phyloP scores from a whole-genome alignment of 306 rosid species.

The Vicia faba region DNA sequence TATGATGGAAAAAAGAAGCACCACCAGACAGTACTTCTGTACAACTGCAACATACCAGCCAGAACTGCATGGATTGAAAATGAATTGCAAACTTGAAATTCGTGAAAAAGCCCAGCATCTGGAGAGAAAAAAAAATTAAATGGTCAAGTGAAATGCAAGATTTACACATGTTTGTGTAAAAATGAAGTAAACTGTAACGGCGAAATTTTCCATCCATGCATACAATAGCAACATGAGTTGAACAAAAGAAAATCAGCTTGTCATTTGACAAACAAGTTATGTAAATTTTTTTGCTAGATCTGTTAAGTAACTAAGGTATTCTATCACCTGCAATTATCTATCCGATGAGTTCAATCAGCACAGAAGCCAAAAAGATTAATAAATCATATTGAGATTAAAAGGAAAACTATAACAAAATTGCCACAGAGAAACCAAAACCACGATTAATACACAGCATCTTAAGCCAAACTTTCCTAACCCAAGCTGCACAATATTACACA shows the following conservation, averaged over 20 bases:
- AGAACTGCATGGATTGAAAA: conserved; percentile 79
- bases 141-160: conserved; percentile 29
- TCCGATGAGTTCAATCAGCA: neutral
- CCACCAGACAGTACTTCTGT: neutral
- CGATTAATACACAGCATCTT: conserved; percentile 19
- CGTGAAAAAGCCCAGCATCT: conserved; percentile 91
- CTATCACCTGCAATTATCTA: conserved; percentile 8
- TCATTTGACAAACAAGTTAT: conserved; percentile 23
- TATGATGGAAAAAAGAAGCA: conserved; percentile 26
- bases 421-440: conserved; percentile 26
- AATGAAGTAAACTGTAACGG: conserved; percentile 1
- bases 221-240: conserved; percentile 8
- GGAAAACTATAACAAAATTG: conserved; percentile 34
- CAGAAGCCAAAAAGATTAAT: conserved; percentile 7
- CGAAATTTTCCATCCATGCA: conserved; percentile 6
- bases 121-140: conserved; percentile 36
- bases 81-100: conserved; percentile 85
- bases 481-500: conserved; percentile 31
- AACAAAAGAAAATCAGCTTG: conserved; percentile 8
- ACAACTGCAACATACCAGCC: conserved; percentile 82
- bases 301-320: conserved; percentile 1
- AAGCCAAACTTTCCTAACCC: conserved; percentile 11
- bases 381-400: conserved; percentile 27
- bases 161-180: conserved; percentile 5
- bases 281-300: neutral